Evolutionary conservation across 2,329 filamentous ascomycete species (phyloP).

Genomic region (Neospermospora avenae): DNA sequence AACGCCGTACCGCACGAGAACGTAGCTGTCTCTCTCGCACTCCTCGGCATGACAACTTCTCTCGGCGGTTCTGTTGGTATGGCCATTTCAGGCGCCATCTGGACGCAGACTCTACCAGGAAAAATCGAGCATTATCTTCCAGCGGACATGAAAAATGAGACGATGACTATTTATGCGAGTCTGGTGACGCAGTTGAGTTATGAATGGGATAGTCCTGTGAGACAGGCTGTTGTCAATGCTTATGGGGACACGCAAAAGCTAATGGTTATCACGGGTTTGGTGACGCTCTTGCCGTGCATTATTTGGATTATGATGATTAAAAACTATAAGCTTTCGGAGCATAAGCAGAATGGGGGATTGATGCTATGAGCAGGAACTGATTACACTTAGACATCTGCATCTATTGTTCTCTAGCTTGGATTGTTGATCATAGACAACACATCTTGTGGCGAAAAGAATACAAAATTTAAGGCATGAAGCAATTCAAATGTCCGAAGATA

Average conservation of each 20-base stretch:
- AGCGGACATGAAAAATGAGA: not conserved
- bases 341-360: not conserved
- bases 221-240: not conserved
- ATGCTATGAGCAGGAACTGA: not conserved
- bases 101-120: not conserved
- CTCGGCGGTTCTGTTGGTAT: not conserved
- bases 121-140: not conserved
- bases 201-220: not conserved
- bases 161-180: not conserved
- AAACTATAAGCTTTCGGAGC: not conserved
- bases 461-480: too few species aligned
- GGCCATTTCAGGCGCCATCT: not conserved
- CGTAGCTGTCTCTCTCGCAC: not conserved
- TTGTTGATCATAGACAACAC: too few species aligned
- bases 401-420: too few species aligned
- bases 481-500: too few species aligned
- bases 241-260: not conserved
- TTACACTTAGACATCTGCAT: too few species aligned
- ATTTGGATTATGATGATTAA: not conserved
- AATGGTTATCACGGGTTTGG: not conserved
- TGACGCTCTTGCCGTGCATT: not conserved
- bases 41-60: not conserved
- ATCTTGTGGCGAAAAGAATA: too few species aligned
- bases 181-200: not conserved
- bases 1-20: not conserved